Evolutionary conservation across 164 flowering plant species (phyloP), one percentile per base, ranked within the genome.

Genomic region (Kingdonia uniflora): DNA sequence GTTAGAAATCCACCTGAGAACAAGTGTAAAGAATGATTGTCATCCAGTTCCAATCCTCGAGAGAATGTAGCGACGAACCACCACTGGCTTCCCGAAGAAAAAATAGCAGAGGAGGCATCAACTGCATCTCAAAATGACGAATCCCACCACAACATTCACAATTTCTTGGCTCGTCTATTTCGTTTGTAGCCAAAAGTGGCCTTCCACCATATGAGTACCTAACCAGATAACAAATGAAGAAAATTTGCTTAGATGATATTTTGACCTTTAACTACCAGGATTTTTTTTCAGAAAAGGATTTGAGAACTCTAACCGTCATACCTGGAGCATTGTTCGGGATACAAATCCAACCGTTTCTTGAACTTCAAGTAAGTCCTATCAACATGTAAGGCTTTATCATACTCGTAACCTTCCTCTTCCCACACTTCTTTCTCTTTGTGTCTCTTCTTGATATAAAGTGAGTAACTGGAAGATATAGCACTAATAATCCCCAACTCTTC

Each of bases 291-390:
- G n/a, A n/a, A n/a, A n/a, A n/a, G n/a, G n/a, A n/a, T n/a, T n/a
- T n/a, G n/a, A n/a, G n/a, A n/a, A n/a, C n/a, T n/a, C n/a, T n/a
- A n/a, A n/a, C n/a, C n/a, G n/a, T n/a, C n/a, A 35, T 69, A 91
- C 98, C 98, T 84, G 68, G 82, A 86, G 72, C 97, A 89, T 61
- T 94, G 97, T 60, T 84, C 90, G 16, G 96, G 98, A 57, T 69
- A 65, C 45, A 77, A 68, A 73, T 88, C 96, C 65, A 82, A 35
- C 50, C 75, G 69, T 67, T 89, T 89, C 76, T 84, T 87, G 73
- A 86, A 94, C 73, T 86, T 94, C 42, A 94, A 74, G 76, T 80
- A 94, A 41, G 86, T 83, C 73, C 97, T 77, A 60, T 89, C 95
- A 59, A 78, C 96, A 63, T 60, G 65, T 64, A 83, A 67, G 57